Conservation (phyloP, 768 basidiomycete species). For the Porphyrellus cyaneotinctus region DNA sequence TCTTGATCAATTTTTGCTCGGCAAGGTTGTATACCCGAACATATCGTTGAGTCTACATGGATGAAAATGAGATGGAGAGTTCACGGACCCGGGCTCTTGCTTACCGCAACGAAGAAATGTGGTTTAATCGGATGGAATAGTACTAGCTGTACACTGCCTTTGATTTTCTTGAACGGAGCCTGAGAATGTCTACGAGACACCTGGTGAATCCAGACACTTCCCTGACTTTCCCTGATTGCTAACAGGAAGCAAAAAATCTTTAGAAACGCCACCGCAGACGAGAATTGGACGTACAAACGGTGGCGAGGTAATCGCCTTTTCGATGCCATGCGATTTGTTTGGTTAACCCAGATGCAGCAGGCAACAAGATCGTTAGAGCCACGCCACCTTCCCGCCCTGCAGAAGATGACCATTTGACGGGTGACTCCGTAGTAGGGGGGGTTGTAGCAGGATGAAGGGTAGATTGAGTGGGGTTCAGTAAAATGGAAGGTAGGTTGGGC, state of each 20-base stretch:
- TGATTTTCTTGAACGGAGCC: slow-evolving; percentile 95
- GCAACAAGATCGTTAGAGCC: slow-evolving; percentile 58
- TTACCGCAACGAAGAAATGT: slow-evolving; percentile 95
- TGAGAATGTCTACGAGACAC: slow-evolving; percentile 91
- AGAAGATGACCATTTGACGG: slow-evolving; percentile 66
- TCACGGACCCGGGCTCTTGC: slow-evolving; percentile 30
- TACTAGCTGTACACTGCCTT: slow-evolving; percentile 85
- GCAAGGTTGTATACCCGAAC: slow-evolving; percentile 93
- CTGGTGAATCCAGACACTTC: slow-evolving; percentile 95
- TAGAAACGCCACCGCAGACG: slow-evolving; percentile 2
- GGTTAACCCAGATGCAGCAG: slow-evolving; percentile 61
- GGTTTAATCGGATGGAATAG: slow-evolving; percentile 94
- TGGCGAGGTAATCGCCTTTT: slow-evolving; percentile 92
- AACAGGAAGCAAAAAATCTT: slow-evolving; percentile 9
- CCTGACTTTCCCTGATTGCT: slow-evolving; percentile 69
- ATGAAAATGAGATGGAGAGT: slow-evolving; percentile 7
- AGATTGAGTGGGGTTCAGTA: slow-evolving; percentile 56
- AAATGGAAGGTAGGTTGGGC: slow-evolving; percentile 62
- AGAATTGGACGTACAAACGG: slow-evolving; percentile 70
- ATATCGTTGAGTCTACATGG: slow-evolving; percentile 85
- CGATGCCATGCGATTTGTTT: slow-evolving; percentile 91
- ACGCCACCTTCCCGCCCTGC: slow-evolving; percentile 47
- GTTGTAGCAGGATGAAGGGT: slow-evolving; percentile 61
- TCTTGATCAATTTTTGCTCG: slow-evolving; percentile 90
- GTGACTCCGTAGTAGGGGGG: slow-evolving; percentile 56